Evolutionary conservation across 2,329 filamentous ascomycete species (phyloP).

Genomic region (Teratosphaeria zuluensis): DNA sequence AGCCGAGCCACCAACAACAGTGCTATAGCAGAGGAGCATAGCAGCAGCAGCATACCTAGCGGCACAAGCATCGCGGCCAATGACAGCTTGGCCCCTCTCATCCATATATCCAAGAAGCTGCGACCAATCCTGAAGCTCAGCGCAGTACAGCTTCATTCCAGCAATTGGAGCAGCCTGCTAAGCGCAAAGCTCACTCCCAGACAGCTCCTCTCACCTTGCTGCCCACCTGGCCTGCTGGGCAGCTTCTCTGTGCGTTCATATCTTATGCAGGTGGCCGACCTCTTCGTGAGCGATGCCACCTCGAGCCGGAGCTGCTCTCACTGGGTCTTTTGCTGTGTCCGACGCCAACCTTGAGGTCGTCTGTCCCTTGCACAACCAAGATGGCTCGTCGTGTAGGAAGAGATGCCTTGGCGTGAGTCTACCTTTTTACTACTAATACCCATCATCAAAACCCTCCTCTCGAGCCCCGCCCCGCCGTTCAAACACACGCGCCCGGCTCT

Average conservation of each 20-base stretch:
- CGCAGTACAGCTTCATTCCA: too few species aligned
- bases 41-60: too few species aligned
- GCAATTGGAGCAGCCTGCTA: not conserved
- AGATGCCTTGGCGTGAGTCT: constrained; percentile 77
- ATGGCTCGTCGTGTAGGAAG: constrained; percentile 94
- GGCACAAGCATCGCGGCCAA: too few species aligned
- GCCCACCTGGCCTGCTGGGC: not conserved
- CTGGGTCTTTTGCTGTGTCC: constrained; percentile 82
- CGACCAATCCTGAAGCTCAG: too few species aligned
- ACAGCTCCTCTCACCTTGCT: not conserved
- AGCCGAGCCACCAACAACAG: too few species aligned
- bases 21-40: too few species aligned
- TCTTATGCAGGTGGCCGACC: constrained; percentile 1
- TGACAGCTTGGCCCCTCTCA: too few species aligned
- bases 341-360: constrained; percentile 94
- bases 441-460: not conserved
- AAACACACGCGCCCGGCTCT: not conserved
- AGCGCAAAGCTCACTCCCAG: not conserved
- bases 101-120: too few species aligned
- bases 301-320: constrained; percentile 59
- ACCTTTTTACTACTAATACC: constrained; percentile 1
- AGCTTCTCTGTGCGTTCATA: not conserved
- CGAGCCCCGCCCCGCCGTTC: constrained; percentile 10
- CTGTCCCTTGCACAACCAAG: constrained; percentile 89
- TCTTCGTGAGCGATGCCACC: constrained; percentile 61